These are phyloP conservation scores for Agastache rugosa DNA, from an alignment of 257 asterid species.

Conservation along the genomic window DNA sequence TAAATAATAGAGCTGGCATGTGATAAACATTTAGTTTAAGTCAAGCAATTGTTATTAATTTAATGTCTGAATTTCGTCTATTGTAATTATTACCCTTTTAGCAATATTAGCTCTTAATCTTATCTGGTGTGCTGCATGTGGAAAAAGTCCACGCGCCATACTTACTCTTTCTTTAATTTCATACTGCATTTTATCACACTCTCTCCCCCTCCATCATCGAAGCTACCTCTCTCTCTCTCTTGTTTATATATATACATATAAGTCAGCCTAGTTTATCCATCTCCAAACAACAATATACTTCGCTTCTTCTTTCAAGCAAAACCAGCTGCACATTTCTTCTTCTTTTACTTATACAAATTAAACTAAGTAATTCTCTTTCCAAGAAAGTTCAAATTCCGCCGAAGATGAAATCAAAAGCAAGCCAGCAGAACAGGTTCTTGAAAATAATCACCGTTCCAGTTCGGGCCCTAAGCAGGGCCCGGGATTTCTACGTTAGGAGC, in stretches of 20 bases:
- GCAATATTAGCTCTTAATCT: no score
- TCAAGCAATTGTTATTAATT: no score
- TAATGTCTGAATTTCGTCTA: no score
- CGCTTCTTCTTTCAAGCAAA: background rate
- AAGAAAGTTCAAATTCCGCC: background rate
- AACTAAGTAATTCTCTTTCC: background rate
- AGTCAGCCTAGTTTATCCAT: background rate
- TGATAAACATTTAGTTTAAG: no score
- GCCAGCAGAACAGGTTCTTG: constrained; percentile 54
- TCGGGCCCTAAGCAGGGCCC: constrained; percentile 51
- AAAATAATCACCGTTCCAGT: constrained; percentile 56
- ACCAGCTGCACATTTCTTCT: background rate
- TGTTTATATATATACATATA: background rate
- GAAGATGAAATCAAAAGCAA: constrained; percentile 52
- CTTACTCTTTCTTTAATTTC: background rate
- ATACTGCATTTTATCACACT: background rate
- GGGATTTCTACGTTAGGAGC: constrained; percentile 53
- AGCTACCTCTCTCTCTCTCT: background rate
- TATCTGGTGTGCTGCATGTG: no score
- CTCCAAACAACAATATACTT: background rate
- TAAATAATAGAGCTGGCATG: no score
- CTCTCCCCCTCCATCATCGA: no score
- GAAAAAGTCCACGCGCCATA: no score
- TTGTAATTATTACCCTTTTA: no score
- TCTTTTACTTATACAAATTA: background rate